A percentile compares a stretch with the other conserved stretches of the same genome.
Conservation (phyloP, 2,329 filamentous ascomycete species). For the Scedosporium apiospermum region DNA sequence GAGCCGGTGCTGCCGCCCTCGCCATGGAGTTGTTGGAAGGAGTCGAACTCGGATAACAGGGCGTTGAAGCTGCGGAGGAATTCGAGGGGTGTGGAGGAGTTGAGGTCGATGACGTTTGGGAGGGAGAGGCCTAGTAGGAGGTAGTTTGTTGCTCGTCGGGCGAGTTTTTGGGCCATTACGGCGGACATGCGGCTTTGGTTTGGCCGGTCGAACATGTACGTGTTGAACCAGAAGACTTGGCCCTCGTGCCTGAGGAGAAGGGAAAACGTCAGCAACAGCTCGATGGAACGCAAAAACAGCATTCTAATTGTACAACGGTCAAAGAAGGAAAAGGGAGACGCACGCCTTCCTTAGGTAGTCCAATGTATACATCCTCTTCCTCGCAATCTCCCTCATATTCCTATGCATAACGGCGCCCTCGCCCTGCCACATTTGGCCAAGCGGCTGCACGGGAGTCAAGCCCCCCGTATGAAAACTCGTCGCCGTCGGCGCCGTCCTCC, state of each 20-base stretch:
- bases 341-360: conserved; percentile 90
- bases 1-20: conserved; percentile 64
- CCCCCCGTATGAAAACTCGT: conserved; percentile 15
- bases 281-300: neutral
- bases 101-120: conserved; percentile 80
- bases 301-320: neutral
- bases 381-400: conserved; percentile 73
- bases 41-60: conserved; percentile 83
- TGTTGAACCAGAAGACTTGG: conserved; percentile 97
- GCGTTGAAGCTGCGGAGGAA: conserved; percentile 81
- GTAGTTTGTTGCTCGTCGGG: conserved; percentile 86
- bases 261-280: neutral
- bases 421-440: conserved; percentile 11
- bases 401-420: conserved; percentile 43
- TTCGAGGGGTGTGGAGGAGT: conserved; percentile 68
- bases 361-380: conserved; percentile 87
- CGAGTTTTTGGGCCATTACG: conserved; percentile 74
- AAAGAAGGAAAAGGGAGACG: conserved; percentile 22
- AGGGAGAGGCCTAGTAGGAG: conserved; percentile 87
- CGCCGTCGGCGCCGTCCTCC: conserved; percentile 27
- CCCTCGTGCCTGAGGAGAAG: conserved; percentile 65
- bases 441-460: conserved; percentile 18
- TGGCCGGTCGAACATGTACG: conserved; percentile 76
- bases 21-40: conserved; percentile 80
- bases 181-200: conserved; percentile 78